These are phyloP conservation scores for Beta lomatogona DNA, from an alignment of 179 eudicot genomes.

Conservation along the genomic window DNA sequence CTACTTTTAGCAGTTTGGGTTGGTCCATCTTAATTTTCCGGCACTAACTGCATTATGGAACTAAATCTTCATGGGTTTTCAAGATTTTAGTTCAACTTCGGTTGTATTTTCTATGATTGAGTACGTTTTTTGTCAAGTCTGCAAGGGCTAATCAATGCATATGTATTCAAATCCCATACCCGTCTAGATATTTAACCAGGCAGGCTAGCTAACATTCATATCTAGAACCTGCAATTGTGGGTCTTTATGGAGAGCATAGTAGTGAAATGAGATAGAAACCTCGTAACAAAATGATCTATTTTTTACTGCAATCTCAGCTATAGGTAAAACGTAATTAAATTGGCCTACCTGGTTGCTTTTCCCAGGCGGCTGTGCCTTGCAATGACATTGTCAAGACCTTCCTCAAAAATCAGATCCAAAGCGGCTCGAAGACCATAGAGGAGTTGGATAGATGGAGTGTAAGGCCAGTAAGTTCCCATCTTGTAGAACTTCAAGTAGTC, in stretches of 20 bases:
- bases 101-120: too few species aligned
- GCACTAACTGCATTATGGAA: too few species aligned
- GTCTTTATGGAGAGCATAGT: too few species aligned
- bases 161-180: neutral
- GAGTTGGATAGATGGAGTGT: constrained; percentile 98
- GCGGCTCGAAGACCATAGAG: constrained; percentile 91
- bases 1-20: too few species aligned
- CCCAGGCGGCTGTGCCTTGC: constrained; percentile 86
- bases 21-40: too few species aligned
- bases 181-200: neutral
- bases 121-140: too few species aligned
- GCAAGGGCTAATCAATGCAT: too few species aligned
- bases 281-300: neutral
- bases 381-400: constrained; percentile 96
- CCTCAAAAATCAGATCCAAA: constrained; percentile 89
- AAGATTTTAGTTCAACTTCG: too few species aligned
- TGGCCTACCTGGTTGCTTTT: constrained; percentile 79
- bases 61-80: too few species aligned
- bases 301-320: neutral
- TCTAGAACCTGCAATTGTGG: too few species aligned
- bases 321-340: neutral
- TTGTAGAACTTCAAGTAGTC: constrained; percentile 97
- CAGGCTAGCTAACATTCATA: too few species aligned
- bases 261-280: neutral
- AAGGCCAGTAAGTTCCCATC: constrained; percentile 94